A percentile compares a stretch with the other conserved stretches of the same genome.
phyloP scores from a whole-genome alignment of 257 asterid genomes.

The Solanum sitiens region DNA sequence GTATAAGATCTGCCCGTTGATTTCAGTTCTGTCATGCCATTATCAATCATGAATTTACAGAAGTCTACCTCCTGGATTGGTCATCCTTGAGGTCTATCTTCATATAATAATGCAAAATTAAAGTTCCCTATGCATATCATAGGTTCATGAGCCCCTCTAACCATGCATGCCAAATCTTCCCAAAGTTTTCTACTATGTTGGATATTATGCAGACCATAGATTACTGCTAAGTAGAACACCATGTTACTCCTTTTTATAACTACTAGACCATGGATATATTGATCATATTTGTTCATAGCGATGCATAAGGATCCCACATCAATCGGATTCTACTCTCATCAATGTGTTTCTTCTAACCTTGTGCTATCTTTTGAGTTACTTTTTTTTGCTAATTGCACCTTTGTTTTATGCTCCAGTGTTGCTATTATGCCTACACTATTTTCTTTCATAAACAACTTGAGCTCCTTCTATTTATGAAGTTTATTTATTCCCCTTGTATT shows the following conservation, averaged over 20 bases:
- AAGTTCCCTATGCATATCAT: background rate
- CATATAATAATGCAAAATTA: background rate
- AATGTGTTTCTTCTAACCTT: background rate
- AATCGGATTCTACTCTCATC: background rate
- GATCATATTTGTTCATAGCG: background rate
- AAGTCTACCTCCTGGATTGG: background rate
- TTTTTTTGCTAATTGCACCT: background rate
- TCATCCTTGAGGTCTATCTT: background rate
- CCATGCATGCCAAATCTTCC: background rate
- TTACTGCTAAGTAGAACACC: background rate
- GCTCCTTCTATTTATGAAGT: background rate
- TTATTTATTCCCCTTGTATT: background rate
- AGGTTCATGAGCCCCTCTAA: too few species aligned
- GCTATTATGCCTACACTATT: background rate
- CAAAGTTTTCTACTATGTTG: background rate
- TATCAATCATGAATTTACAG: background rate
- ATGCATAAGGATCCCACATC: background rate
- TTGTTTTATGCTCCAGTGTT: background rate
- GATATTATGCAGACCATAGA: background rate
- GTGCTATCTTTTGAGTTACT: background rate
- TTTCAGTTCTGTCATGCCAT: background rate
- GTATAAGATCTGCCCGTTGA: background rate
- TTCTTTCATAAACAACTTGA: background rate
- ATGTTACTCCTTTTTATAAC: background rate
- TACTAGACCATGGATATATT: background rate